These are phyloP conservation scores for Rhizopogon vesiculosus DNA, from an alignment of 768 basidiomycete species.

Conservation along the genomic window DNA sequence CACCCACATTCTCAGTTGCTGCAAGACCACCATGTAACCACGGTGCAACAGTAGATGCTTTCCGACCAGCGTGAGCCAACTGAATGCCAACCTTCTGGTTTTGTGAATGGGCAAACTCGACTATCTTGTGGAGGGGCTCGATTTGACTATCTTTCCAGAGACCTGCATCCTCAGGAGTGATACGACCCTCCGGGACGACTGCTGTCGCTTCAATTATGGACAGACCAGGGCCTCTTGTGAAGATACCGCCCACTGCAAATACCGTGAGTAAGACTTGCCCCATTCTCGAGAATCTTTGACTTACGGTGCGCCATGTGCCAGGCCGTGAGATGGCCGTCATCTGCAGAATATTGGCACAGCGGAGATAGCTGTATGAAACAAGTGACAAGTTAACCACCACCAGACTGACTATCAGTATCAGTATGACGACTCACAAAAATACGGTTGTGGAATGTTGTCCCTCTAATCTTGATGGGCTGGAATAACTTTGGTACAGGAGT, in stretches of 20 bases:
- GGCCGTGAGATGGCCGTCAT: conserved; percentile 20
- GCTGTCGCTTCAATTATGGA: conserved; percentile 65
- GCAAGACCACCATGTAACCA: conserved; percentile 43
- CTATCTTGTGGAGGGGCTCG: conserved; percentile 41
- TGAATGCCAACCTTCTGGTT: conserved; percentile 70
- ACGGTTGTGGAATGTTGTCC: conserved; percentile 49
- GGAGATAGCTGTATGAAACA: conserved; percentile 39
- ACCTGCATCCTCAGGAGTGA: conserved; percentile 60
- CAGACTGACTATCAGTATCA: not conserved
- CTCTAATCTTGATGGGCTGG: conserved; percentile 19
- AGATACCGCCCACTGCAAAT: conserved; percentile 44
- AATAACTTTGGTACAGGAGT: too few species aligned
- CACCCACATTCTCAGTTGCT: conserved; percentile 36
- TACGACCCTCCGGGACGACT: conserved; percentile 57
- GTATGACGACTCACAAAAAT: conserved; percentile 38
- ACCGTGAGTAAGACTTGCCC: not conserved
- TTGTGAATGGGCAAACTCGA: conserved; percentile 70
- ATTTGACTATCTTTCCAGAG: conserved; percentile 62
- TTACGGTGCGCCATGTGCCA: conserved; percentile 51
- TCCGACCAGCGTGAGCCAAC: conserved; percentile 67
- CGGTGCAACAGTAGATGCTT: conserved; percentile 30
- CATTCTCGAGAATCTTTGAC: not conserved
- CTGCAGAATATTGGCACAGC: conserved; percentile 55
- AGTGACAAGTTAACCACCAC: not conserved
- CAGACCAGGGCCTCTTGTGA: conserved; percentile 50